Percentiles rank a stretch among this genome's conserved stretches.
Evolutionary conservation across 208 protist genomes (phyloP).

Genomic region (Crithidia thermophila): DNA sequence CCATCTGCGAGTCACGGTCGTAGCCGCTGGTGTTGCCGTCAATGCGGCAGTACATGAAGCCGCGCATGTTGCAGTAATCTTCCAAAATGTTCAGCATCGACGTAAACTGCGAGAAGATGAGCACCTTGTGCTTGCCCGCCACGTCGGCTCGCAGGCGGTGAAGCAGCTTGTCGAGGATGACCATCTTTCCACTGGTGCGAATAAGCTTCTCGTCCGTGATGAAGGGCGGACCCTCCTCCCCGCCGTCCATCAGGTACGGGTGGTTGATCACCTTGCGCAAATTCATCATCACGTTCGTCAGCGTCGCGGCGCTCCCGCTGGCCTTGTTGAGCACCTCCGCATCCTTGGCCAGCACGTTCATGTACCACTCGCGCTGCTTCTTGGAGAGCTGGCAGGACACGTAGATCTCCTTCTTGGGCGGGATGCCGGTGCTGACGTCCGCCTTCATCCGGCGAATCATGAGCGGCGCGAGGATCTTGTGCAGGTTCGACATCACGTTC

Average conservation of each 20-base stretch:
- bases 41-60: slow-evolving; percentile 87
- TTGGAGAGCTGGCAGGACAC: slow-evolving; percentile 93
- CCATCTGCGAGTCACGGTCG: slow-evolving; percentile 93
- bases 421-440: slow-evolving; percentile 96
- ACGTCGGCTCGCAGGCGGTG: slow-evolving; percentile 68
- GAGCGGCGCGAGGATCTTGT: slow-evolving; percentile 95
- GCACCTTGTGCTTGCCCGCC: slow-evolving; percentile 91
- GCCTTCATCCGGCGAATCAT: slow-evolving; percentile 97
- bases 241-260: slow-evolving; percentile 96
- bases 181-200: slow-evolving; percentile 94
- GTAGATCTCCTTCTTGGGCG: slow-evolving; percentile 98
- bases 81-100: slow-evolving; percentile 92
- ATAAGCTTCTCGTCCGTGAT: slow-evolving; percentile 92
- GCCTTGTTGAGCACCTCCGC: slow-evolving; percentile 94
- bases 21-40: slow-evolving; percentile 91
- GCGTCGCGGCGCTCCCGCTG: slow-evolving; percentile 47
- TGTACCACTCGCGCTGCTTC: slow-evolving; percentile 96
- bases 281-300: slow-evolving; percentile 91
- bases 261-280: slow-evolving; percentile 96
- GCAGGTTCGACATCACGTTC: slow-evolving; percentile 80
- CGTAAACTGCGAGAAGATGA: slow-evolving; percentile 99
- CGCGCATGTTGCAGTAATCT: slow-evolving; percentile 88
- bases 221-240: slow-evolving; percentile 91
- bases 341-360: slow-evolving; percentile 95
- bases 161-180: slow-evolving; percentile 95